phyloP scores from a whole-genome alignment of 352 stramenopile species.

The Pythium biforme region DNA sequence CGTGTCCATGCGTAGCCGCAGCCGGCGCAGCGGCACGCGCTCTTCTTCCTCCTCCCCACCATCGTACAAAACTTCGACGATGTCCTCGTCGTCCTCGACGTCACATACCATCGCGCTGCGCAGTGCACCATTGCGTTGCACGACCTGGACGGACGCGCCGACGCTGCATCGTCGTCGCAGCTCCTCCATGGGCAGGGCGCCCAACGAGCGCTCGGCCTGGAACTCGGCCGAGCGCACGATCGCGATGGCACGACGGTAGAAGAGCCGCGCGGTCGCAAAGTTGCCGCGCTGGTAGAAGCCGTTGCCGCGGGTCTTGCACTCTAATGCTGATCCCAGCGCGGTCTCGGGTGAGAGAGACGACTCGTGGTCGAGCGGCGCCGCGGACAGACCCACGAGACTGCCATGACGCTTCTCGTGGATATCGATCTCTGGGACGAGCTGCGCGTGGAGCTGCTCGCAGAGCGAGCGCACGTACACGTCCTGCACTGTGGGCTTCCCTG shows the following conservation, averaged over 20 bases:
- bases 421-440: constrained; percentile 53
- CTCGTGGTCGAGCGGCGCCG: constrained; percentile 24
- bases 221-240: constrained; percentile 46
- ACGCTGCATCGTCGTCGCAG: constrained; percentile 44
- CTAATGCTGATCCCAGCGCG: constrained; percentile 25
- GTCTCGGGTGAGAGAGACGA: constrained; percentile 4
- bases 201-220: constrained; percentile 41
- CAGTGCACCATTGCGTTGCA: constrained; percentile 27
- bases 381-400: constrained; percentile 49
- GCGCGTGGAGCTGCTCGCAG: constrained; percentile 37
- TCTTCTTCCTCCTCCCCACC: constrained; percentile 42
- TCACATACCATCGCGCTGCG: constrained; percentile 68
- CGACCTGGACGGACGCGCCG: constrained; percentile 56
- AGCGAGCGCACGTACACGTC: constrained; percentile 52
- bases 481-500: constrained; percentile 29
- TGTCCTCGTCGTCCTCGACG: constrained; percentile 34
- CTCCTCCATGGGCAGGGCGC: constrained; percentile 30
- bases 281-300: constrained; percentile 63
- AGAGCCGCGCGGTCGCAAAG: constrained; percentile 47
- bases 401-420: constrained; percentile 41
- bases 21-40: constrained; percentile 41
- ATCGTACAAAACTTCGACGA: constrained; percentile 70
- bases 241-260: constrained; percentile 62
- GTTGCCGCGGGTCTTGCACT: constrained; percentile 58
- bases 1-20: constrained; percentile 62